Evolutionary conservation across 2,329 filamentous ascomycete genomes (phyloP), one percentile per base, ranked within the genome.

Genomic region (Botrytis paeoniae): DNA sequence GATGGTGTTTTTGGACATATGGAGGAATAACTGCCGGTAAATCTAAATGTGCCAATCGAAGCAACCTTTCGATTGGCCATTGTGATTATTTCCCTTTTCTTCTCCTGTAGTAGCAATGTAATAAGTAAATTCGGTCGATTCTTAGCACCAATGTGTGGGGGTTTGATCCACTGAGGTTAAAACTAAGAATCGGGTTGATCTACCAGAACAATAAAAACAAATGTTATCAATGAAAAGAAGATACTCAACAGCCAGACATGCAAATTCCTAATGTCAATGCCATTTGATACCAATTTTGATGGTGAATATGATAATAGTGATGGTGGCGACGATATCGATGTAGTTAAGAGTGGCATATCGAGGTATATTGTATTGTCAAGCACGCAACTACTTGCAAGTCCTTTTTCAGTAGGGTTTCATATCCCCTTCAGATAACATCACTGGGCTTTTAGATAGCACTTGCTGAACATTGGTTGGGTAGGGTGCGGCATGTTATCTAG

Each of bases 1-100:
- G 95, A 98, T 77, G 95, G 95, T 80, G 92, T 98, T 79, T 99
- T 99, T 85, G 95, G 95, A 73, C 89, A 90, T 78, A 98, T 98
- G 95, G 96, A 99, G 83, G 94, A 97, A 83, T 96, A 86, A 82
- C 65, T 32, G 60, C 51, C 43, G 41, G 18, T 59, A 37, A 61
- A 41, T 66, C 41, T 61, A 65, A n/a, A 54, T 70, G 57, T 48
- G 29, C 41, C 70, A 16, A 48, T 68, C 60, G 70, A 68, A 60
- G 48, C 25, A 48, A 22, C n/a, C 39, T 25, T 32, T 51, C 61
- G 41, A 45, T 72, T 63, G 41, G 57, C 45, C 62, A 71, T 59
- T 74, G 60, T 70, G 66, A 72, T 61, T n/a, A 41, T 64, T 69
- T 54, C 70, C 51, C 63, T 73, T 78, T 77, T 79, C 76, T 73